Base-by-base conservation (phyloP, 2,329 filamentous ascomycete species). In the Monascus ruber region DNA sequence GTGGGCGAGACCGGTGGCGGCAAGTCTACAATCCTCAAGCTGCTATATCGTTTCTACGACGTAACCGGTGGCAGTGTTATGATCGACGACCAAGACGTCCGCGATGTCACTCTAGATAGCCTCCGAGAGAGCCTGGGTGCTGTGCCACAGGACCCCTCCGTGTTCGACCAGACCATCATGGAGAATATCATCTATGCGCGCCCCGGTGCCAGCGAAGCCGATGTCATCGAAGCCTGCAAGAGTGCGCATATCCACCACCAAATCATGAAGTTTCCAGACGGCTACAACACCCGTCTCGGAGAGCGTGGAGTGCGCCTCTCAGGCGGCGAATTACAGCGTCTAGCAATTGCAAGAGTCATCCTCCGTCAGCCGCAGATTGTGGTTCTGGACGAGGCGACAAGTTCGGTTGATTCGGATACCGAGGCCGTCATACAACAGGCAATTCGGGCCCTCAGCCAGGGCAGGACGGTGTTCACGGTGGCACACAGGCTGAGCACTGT, bases 1-100 rank as follows among this genome's bases (percentile, higher is more conserved):
- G 86, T 94, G 6, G 86, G 86, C 44, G 85, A 93, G 58, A 91
- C 85, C 24, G 86, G 86, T 32, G 86, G 85, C 39, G 86, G 86
- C 49, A 94, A 94, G 33, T 46, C 41, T 1, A 42, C 42, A 8
- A 34, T 43, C 2, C 35, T 45, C 26, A 33, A 32, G 11, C 35
- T 42, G 25, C 24, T 44, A 2, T 44, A 35, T 11, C 80, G 86
- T 17, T 47, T 41, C 41, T 42, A 39, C 32, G 37, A 46, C 24
- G 9, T 27, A 17, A 3, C 33, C 6, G 28, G 2, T 8, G 36
- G 40, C 9, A 26, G 33, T 54, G 88, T 93, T 40, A 74, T 81
- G 55, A 69, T 94, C 38, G 86, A 93, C 51, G 83, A 81, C 9
- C 73, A 78, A 37, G 76, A 93, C 55, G 79, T 91, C 35, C 77